Percentiles rank a stretch among this genome's conserved stretches.
These are phyloP conservation scores for Coccomyxa sp. DNA, from an alignment of 139 green algal genomes.

Conservation along the genomic window DNA sequence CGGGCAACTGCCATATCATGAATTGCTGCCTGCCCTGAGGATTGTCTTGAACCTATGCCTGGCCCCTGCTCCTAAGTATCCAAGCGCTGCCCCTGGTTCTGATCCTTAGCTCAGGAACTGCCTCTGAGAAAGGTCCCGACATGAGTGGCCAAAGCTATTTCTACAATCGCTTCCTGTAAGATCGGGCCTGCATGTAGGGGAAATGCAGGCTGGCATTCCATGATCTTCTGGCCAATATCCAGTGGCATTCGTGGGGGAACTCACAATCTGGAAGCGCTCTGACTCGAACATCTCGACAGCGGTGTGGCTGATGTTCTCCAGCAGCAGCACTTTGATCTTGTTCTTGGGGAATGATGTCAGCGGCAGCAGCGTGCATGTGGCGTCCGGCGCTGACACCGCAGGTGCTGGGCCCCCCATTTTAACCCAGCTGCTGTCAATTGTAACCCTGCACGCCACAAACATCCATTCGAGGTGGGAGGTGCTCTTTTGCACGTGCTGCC, in stretches of 20 bases:
- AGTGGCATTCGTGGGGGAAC: neutral
- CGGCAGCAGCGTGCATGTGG: neutral
- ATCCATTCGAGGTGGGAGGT: too few relatives aligned
- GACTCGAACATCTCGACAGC: neutral
- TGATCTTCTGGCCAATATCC: neutral
- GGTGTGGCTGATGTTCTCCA: neutral
- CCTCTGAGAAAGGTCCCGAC: neutral
- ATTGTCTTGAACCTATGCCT: neutral
- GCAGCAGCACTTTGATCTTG: slow-evolving; percentile 1
- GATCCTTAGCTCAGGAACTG: neutral
- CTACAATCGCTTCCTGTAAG: neutral
- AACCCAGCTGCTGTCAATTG: too few relatives aligned
- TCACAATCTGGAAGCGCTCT: neutral
- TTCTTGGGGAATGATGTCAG: neutral
- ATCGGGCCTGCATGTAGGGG: neutral
- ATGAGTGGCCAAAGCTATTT: neutral
- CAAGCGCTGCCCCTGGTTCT: neutral
- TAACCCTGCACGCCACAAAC: too few relatives aligned
- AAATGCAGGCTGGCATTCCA: neutral
- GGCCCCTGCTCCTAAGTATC: neutral
- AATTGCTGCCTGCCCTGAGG: neutral
- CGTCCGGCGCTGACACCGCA: too few relatives aligned
- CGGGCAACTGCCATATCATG: neutral
- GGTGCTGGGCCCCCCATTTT: too few relatives aligned
- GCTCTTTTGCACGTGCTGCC: too few relatives aligned